phyloP scores from a whole-genome alignment of 1,139 yeast species.

The Scheffersomyces titani region DNA sequence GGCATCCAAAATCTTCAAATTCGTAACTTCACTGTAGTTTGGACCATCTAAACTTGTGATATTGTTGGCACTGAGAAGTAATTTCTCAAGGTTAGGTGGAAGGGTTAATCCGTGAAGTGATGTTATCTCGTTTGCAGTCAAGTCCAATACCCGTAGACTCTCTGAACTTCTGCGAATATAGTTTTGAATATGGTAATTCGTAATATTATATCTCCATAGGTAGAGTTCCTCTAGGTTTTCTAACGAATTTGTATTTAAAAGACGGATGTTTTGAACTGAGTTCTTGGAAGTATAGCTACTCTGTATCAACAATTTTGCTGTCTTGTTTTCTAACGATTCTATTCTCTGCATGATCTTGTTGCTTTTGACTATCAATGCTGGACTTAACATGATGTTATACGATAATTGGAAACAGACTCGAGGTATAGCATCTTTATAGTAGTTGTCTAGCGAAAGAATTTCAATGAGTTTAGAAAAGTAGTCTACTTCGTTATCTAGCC shows the following conservation, averaged over 20 bases:
- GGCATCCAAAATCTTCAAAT: constrained; percentile 11
- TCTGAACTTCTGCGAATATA: constrained; percentile 8
- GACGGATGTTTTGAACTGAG: constrained; percentile 4
- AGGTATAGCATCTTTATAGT: constrained; percentile 13
- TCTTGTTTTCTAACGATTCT: constrained; percentile 15
- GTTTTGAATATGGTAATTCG: constrained; percentile 9
- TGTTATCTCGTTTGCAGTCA: constrained; percentile 20
- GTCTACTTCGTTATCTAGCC: constrained; percentile 6
- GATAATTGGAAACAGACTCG: constrained; percentile 15
- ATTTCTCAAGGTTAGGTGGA: constrained; percentile 14
- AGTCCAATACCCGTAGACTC: constrained; percentile 15
- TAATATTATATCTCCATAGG: constrained; percentile 20
- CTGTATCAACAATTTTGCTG: constrained; percentile 15
- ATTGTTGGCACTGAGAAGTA: constrained; percentile 19
- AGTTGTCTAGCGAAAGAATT: constrained; percentile 19
- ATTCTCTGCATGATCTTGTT: constrained; percentile 14
- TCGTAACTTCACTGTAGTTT: constrained; percentile 8
- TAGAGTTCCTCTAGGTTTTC: constrained; percentile 17
- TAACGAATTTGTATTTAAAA: constrained; percentile 12
- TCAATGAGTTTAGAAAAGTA: constrained; percentile 18
- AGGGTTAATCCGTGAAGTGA: constrained; percentile 13
- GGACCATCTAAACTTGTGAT: constrained; percentile 17
- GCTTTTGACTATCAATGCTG: constrained; percentile 5
- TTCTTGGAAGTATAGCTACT: constrained; percentile 9
- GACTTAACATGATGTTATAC: constrained; percentile 10